phyloP scores from a whole-genome alignment of 2,329 filamentous ascomycete species.

The Colletotrichum liriopes region DNA sequence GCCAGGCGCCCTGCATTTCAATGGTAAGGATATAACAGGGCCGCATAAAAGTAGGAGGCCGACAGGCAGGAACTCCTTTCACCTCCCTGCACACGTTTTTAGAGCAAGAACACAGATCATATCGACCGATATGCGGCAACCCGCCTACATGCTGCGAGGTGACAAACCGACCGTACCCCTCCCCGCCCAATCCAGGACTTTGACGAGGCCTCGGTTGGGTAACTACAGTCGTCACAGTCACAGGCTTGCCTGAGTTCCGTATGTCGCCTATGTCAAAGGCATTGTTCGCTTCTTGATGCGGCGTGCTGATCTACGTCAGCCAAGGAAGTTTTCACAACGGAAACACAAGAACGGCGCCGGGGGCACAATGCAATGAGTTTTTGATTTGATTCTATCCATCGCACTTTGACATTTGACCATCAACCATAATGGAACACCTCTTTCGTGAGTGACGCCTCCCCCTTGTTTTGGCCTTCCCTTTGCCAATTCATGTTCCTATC shows the following conservation, averaged over 20 bases:
- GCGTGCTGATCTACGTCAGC: background rate
- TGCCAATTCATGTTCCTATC: slow-evolving; percentile 38
- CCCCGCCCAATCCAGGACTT: background rate
- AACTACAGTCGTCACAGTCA: background rate
- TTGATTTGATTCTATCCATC: slow-evolving; percentile 35
- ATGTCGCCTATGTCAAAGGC: background rate
- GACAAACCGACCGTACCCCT: background rate
- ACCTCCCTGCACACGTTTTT: background rate
- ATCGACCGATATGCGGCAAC: background rate
- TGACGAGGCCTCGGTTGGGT: background rate
- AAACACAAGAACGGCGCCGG: background rate
- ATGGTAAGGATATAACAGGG: background rate
- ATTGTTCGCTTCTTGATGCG: background rate
- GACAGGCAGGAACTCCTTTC: background rate
- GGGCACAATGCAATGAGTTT: slow-evolving; percentile 24
- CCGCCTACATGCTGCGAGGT: slow-evolving; percentile 3
- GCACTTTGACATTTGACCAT: slow-evolving; percentile 36
- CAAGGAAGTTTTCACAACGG: background rate
- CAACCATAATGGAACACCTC: slow-evolving; percentile 39
- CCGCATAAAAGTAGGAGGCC: background rate
- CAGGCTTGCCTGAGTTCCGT: background rate
- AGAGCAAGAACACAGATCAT: too few species aligned
- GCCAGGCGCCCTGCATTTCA: background rate
- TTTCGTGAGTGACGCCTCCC: slow-evolving; percentile 38
- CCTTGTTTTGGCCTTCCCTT: slow-evolving; percentile 34